Conservation (phyloP, 2,329 filamentous ascomycete species). For the Pyrenophora graminea region DNA sequence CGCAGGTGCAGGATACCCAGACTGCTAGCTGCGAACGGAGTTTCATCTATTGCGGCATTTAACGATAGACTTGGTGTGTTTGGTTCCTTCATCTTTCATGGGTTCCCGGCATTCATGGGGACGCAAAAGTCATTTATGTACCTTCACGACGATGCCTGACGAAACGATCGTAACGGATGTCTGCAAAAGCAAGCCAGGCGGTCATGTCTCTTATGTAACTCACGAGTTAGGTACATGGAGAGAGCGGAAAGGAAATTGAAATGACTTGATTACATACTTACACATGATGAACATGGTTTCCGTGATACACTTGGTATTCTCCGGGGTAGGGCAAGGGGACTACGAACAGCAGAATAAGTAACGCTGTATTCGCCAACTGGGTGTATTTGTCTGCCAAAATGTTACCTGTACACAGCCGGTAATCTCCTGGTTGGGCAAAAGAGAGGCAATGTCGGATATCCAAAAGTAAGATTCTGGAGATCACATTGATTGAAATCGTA, state of each 20-base stretch:
- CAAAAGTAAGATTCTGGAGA: no score
- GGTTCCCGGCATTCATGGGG: conserved; percentile 31
- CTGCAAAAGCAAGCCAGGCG: conserved; percentile 28
- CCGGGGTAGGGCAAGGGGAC: no score
- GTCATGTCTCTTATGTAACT: conserved; percentile 27
- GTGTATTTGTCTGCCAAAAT: no score
- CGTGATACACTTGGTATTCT: no score
- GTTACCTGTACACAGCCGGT: no score
- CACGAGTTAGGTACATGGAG: conserved; percentile 18
- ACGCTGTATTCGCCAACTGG: no score
- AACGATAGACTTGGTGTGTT: conserved; percentile 44
- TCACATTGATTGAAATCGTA: no score
- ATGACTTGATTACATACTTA: conserved; percentile 10
- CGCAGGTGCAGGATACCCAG: conserved; percentile 38
- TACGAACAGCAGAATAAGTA: no score
- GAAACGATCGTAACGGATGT: conserved; percentile 32
- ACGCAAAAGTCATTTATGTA: conserved; percentile 34
- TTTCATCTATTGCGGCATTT: conserved; percentile 39
- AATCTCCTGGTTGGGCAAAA: no score
- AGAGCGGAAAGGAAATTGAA: conserved; percentile 26
- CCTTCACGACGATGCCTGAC: conserved; percentile 37
- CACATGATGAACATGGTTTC: no score
- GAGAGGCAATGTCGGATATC: no score
- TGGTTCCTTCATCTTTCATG: conserved; percentile 34
- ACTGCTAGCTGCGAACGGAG: conserved; percentile 37